Percentiles rank a stretch among this genome's conserved stretches.
Conservation (phyloP, 73 alveolate genomes). For the Loxodes magnus region DNA sequence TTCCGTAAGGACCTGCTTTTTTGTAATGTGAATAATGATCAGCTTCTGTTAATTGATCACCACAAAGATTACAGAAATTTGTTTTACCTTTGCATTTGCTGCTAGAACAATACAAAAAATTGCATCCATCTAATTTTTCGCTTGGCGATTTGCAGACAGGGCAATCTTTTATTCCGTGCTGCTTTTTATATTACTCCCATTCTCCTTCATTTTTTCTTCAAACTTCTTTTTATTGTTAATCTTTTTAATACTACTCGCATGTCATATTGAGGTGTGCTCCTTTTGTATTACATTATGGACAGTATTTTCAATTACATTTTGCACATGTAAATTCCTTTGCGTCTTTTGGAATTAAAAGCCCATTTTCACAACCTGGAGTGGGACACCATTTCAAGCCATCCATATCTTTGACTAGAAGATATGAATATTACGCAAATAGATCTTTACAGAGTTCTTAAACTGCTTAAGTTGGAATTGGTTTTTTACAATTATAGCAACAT, state of each 20-base stretch:
- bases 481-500: background rate
- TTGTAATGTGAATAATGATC: conserved; percentile 33
- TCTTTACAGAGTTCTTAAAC: background rate
- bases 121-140: conserved; percentile 40
- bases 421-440: background rate
- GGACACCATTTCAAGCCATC: background rate
- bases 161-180: background rate
- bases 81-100: conserved; percentile 16
- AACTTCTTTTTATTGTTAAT: background rate
- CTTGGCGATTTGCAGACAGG: conserved; percentile 36
- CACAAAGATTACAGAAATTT: conserved; percentile 30
- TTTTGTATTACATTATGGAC: conserved; percentile 6
- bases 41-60: conserved; percentile 8
- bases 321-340: conserved; percentile 1
- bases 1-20: conserved; percentile 36
- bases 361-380: conserved; percentile 6
- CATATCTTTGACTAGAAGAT: background rate
- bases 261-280: conserved; percentile 2
- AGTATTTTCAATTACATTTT: background rate
- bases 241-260: conserved; percentile 5
- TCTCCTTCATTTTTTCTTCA: conserved; percentile 1
- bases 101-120: conserved; percentile 21
- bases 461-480: background rate
- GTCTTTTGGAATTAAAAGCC: background rate
- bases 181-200: background rate